Evolutionary conservation across 1,284 basidiomycete species (phyloP).

Genomic region (Neonothopanus nambi): DNA sequence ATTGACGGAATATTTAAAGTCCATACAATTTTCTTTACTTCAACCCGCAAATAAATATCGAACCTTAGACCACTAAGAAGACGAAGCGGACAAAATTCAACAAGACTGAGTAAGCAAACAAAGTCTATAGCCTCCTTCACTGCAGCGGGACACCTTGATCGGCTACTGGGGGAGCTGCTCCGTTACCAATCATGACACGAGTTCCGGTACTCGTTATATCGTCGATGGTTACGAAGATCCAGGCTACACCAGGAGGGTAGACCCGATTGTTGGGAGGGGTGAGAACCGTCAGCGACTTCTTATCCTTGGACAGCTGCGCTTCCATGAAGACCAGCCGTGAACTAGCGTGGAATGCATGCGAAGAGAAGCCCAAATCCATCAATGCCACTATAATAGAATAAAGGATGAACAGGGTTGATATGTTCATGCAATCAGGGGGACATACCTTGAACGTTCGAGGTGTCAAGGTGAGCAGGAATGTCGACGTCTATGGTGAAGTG

Average conservation of each 20-base stretch:
- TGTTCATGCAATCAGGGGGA: background rate
- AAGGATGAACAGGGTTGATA: background rate
- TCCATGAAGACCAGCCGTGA: constrained; percentile 49
- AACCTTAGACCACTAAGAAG: too few relatives aligned
- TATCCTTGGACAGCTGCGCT: constrained; percentile 32
- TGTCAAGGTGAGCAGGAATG: constrained; percentile 31
- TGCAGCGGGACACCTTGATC: constrained; percentile 9
- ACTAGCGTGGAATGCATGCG: constrained; percentile 47
- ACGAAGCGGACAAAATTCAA: too few relatives aligned
- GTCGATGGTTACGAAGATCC: constrained; percentile 45
- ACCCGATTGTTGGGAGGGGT: constrained; percentile 46
- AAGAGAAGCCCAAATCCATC: constrained; percentile 50
- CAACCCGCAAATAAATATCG: too few relatives aligned
- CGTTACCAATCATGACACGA: constrained; percentile 47
- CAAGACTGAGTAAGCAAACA: too few relatives aligned
- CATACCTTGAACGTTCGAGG: constrained; percentile 36
- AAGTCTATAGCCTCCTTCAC: too few relatives aligned
- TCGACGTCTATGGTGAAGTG: constrained; percentile 33
- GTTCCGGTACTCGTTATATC: constrained; percentile 47
- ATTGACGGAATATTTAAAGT: too few relatives aligned
- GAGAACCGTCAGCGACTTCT: constrained; percentile 39
- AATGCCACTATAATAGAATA: constrained; percentile 32
- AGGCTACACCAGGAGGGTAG: constrained; percentile 45
- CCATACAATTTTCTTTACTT: too few relatives aligned
- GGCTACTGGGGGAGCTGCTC: constrained; percentile 24